phyloP scores from a whole-genome alignment of 352 stramenopile species.

The Blastocystis sp. region DNA sequence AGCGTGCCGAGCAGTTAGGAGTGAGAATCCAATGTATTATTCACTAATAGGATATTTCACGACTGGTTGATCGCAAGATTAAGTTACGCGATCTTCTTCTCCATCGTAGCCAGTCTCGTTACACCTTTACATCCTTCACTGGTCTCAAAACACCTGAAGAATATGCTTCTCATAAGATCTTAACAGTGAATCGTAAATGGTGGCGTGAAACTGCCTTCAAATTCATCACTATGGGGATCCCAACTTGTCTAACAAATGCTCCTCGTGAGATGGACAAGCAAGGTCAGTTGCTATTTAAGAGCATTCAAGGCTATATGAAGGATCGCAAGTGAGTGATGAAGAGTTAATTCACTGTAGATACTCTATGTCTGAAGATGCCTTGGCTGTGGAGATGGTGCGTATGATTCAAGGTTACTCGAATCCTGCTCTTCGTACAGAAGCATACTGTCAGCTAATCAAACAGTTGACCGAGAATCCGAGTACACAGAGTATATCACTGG shows the following conservation, averaged over 20 bases:
- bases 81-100: constrained; percentile 69
- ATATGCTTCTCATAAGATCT: constrained; percentile 65
- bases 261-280: constrained; percentile 70
- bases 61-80: constrained; percentile 67
- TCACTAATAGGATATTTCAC: constrained; percentile 53
- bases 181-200: constrained; percentile 53
- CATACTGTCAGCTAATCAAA: constrained; percentile 76
- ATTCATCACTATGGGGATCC: constrained; percentile 60
- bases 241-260: constrained; percentile 52
- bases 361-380: constrained; percentile 64
- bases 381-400: constrained; percentile 72
- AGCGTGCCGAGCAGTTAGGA: constrained; percentile 62
- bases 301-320: constrained; percentile 75
- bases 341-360: constrained; percentile 25
- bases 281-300: constrained; percentile 74
- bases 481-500: constrained; percentile 59
- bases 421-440: constrained; percentile 71
- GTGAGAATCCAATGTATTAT: not conserved
- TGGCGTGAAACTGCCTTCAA: constrained; percentile 45
- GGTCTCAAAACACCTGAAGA: constrained; percentile 68
- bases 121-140: constrained; percentile 54
- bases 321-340: constrained; percentile 71
- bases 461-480: constrained; percentile 74
- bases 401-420: constrained; percentile 67
- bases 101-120: constrained; percentile 44